Base-by-base conservation (phyloP, 208 protist species). In the Crithidia expoeki region DNA sequence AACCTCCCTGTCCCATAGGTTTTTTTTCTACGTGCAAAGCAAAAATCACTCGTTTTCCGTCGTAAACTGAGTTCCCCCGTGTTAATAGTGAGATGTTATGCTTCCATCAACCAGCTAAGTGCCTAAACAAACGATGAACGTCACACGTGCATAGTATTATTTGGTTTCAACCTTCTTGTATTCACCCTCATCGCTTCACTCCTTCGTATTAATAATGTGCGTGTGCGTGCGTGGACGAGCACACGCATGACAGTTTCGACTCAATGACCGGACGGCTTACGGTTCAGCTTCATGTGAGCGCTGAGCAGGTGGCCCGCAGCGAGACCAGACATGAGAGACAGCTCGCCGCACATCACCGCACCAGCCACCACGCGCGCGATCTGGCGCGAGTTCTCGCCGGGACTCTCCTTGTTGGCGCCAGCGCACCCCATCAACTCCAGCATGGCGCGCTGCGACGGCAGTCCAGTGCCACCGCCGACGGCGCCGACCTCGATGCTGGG, bases 401-500 rank as follows among this genome's bases (percentile, higher is more conserved):
- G 96, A 28, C 79, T 71, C 6, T 87, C 86, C 44, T 81, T 72
- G 64, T 92, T 90, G 0, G 96, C 74, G 16, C 96, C 97, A 11
- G 80, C 85, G 34, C 97, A 94, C 34, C 93, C 93, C 36, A 99
- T 85, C 33, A 99, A 61, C 40, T 98, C 86, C n/a, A 99, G 86
- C 71, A 97, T 94, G 0, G 94, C 89, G 9, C 78, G 52, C 88
- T 99, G 98, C 4, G 97, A 87, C 4, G 83, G 73, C 11, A 99
- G 83, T 23, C 88, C 77, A 7, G 98, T 99, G 36, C 98, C 98
- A 47, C 98, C 98, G 52, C 98, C 98, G 34, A 99, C 95, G 14
- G 97, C 98, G 49, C 98, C 98, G 30, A 99, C 98, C 80, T 99
- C 98, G 47, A 99, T 95, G 34, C 94, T 98, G 12, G 98, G 98